Evolutionary conservation across 2,329 filamentous ascomycete genomes (phyloP).

Genomic region (Knufia petricola): DNA sequence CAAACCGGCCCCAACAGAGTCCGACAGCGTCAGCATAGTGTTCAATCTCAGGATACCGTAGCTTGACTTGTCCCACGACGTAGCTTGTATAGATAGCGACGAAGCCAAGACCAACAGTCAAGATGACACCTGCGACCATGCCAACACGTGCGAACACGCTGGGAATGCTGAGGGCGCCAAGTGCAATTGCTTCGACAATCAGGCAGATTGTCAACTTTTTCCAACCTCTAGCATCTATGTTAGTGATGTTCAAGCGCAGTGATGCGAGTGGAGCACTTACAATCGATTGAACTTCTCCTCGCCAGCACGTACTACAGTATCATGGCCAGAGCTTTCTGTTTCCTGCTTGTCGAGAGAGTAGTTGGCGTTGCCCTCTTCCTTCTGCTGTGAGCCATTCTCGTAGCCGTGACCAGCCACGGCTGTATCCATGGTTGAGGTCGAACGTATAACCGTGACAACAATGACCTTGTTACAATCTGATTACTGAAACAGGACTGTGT

Average conservation of each 20-base stretch:
- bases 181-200: constrained; percentile 42
- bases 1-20: constrained; percentile 34
- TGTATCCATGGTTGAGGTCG: background rate
- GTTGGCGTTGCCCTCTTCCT: background rate
- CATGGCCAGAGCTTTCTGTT: no score
- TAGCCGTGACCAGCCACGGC: background rate
- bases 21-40: constrained; percentile 38
- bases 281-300: background rate
- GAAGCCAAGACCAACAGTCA: constrained; percentile 31
- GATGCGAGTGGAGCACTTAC: background rate
- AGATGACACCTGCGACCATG: constrained; percentile 38
- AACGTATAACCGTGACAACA: background rate
- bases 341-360: background rate
- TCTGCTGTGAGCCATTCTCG: background rate
- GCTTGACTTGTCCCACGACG: constrained; percentile 32
- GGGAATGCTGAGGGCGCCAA: constrained; percentile 39
- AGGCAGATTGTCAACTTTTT: constrained; percentile 41
- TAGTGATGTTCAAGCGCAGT: background rate
- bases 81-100: constrained; percentile 36
- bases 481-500: background rate
- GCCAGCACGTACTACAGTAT: background rate
- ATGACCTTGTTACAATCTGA: background rate
- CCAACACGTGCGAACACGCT: constrained; percentile 38
- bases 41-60: constrained; percentile 31
- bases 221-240: constrained; percentile 32